Conservation (phyloP, 2,329 filamentous ascomycete genomes). For the Thelonectria olida region DNA sequence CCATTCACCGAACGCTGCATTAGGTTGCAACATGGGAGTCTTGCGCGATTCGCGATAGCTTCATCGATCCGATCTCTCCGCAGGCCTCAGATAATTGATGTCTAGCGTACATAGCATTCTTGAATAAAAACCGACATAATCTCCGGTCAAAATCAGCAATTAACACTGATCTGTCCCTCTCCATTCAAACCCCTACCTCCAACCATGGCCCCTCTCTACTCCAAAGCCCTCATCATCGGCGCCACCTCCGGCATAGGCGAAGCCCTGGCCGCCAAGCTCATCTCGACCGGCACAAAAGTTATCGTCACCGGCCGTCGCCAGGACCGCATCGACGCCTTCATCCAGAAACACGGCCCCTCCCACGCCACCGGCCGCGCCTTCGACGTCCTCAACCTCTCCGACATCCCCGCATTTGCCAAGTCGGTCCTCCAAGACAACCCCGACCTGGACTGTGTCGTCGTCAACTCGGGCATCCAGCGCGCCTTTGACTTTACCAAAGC, state of each 20-base stretch:
- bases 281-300: constrained; percentile 53
- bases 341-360: constrained; percentile 51
- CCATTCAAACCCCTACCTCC: not conserved
- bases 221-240: constrained; percentile 51
- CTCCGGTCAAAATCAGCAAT: not conserved
- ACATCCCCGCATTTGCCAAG: constrained; percentile 36
- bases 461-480: constrained; percentile 66
- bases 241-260: constrained; percentile 37
- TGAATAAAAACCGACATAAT: too few relatives aligned
- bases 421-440: constrained; percentile 17
- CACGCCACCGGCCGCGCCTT: constrained; percentile 46
- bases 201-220: constrained; percentile 23
- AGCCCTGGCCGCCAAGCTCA: constrained; percentile 46
- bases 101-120: too few relatives aligned
- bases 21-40: too few relatives aligned
- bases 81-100: too few relatives aligned
- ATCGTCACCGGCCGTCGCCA: constrained; percentile 57
- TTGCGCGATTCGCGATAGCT: too few relatives aligned
- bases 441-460: constrained; percentile 56
- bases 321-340: constrained; percentile 58
- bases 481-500: constrained; percentile 41
- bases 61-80: not conserved
- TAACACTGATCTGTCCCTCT: not conserved
- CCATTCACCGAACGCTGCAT: constrained; percentile 7
- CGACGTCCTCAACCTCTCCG: constrained; percentile 55